These are phyloP conservation scores for Lactuca saligna DNA, from an alignment of 129 eudicot genomes.

Conservation along the genomic window DNA sequence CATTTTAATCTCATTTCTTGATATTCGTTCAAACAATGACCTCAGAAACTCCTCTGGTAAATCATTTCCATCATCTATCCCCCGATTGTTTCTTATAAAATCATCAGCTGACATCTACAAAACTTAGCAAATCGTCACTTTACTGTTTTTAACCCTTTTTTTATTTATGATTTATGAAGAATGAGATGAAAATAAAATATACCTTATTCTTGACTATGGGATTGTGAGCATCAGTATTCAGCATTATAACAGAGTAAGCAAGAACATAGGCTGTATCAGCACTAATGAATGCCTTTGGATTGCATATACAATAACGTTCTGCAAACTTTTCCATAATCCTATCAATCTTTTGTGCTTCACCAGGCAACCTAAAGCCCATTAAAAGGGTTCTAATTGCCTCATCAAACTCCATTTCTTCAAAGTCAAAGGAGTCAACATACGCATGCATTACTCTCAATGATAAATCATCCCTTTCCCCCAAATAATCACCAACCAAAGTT, in stretches of 20 bases:
- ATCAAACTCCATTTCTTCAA: constrained; percentile 80
- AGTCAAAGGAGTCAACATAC: constrained; percentile 87
- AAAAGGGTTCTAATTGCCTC: constrained; percentile 83
- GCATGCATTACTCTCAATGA: constrained; percentile 94
- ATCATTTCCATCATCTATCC: constrained; percentile 97
- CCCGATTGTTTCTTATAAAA: constrained; percentile 95
- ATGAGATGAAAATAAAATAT: constrained; percentile 17
- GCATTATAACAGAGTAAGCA: constrained; percentile 93
- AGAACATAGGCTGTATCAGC: constrained; percentile 98
- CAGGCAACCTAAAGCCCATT: constrained; percentile 86
- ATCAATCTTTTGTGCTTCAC: constrained; percentile 98
- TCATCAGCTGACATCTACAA: constrained; percentile 96
- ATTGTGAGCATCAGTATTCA: constrained; percentile 95
- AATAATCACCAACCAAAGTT: constrained; percentile 84
- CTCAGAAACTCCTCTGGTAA: constrained; percentile 85
- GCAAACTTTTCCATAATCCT: constrained; percentile 97
- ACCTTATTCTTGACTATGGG: constrained; percentile 97
- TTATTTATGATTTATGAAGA: background rate
- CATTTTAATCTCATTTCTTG: constrained; percentile 88
- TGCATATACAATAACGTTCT: constrained; percentile 92
- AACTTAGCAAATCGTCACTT: constrained; percentile 38
- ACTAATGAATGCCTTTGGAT: constrained; percentile 81
- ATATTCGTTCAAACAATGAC: constrained; percentile 85
- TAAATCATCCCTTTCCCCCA: constrained; percentile 93
- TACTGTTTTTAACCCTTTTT: background rate